Base-by-base conservation (phyloP, 1,284 basidiomycete species). In the Melampsora occidentalis region DNA sequence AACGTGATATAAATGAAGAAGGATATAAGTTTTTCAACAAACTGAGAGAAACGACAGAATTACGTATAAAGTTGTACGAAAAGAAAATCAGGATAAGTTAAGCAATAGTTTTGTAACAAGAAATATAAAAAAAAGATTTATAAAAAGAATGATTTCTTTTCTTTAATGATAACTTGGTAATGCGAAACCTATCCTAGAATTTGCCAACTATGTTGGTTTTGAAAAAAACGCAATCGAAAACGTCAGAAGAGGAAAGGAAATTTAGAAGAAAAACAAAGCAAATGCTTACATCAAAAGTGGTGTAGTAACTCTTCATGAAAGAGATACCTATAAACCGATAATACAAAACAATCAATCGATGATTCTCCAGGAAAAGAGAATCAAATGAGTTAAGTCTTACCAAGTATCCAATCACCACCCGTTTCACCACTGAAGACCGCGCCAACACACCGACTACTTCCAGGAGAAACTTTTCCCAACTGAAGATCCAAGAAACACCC, bases 271-370 rank as follows among this genome's bases (percentile, higher is more conserved):
- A 18, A 35, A 5, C 10, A 65, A 20, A 65, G 25, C 2, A n/a
- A 31, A 31, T 33, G 7, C 67, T 76, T 22, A 76, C 73, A 25
- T 76, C 73, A 61, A 76, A 76, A 7, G 73, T 76, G 9, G 73
- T 76, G 46, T 76, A 76, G 31, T 69, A 76, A 46, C 61, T 76
- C 49, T 76, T 76, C 67, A 76, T 76, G 61, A 76, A 76, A 7
- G 73, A 69, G 39, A 76, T 76, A 14, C 73, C 73, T 76, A 61
- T 10, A 39, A 59, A 59, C n/a, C 57, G 18, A 59, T 22, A 10
- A 59, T 59, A 3, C 25, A n/a, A 25, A 22, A 7, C 0, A 4
- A 12, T 18, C 14, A 59, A 22, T 59, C 14, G 14, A n/a, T 59
- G 0, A 59, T 20, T 16, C 57, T 59, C 7, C 57, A 25, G 18